These are phyloP conservation scores for Eucalyptus curtisii DNA, from an alignment of 345 rosid species.

Conservation along the genomic window DNA sequence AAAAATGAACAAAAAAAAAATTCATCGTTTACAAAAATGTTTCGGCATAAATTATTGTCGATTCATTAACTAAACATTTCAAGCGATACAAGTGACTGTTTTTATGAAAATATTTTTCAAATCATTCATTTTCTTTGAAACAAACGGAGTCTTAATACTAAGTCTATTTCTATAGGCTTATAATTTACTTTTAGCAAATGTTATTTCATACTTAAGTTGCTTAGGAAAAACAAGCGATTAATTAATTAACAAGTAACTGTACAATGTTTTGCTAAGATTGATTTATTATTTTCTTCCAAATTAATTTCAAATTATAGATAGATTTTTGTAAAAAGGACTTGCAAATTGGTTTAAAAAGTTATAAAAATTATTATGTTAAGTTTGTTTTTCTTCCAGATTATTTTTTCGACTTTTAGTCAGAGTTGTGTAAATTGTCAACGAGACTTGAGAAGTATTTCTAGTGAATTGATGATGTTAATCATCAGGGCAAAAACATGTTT, in stretches of 20 bases:
- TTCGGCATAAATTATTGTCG: neutral
- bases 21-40: too few relatives aligned
- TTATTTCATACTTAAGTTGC: neutral
- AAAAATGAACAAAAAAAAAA: too few relatives aligned
- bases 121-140: neutral
- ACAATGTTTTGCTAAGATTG: neutral
- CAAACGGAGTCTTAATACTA: neutral
- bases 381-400: neutral
- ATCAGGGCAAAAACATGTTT: neutral
- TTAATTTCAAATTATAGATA: neutral
- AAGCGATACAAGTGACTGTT: neutral
- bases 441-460: neutral
- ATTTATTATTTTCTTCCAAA: neutral
- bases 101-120: too few relatives aligned
- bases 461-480: neutral
- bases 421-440: neutral
- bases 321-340: neutral
- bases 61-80: neutral
- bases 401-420: neutral
- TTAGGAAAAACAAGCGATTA: neutral
- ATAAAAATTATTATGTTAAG: neutral
- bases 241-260: neutral
- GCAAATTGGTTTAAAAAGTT: neutral
- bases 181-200: neutral
- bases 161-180: neutral